These are phyloP conservation scores for Exophiala oligosperma DNA, from an alignment of 2,329 filamentous ascomycete genomes.

Conservation along the genomic window DNA sequence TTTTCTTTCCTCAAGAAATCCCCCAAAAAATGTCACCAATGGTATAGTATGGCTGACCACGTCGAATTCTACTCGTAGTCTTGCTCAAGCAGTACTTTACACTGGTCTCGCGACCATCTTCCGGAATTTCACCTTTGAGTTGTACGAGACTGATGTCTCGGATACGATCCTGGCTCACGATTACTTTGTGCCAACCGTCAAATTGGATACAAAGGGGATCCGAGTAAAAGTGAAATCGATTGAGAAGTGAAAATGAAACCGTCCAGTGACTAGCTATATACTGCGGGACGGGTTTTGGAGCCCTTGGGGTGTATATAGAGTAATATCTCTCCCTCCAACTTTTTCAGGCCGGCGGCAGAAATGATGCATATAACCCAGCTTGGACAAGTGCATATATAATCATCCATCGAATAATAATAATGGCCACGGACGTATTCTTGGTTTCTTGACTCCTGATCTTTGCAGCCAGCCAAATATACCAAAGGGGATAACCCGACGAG, in stretches of 20 bases:
- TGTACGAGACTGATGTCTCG: conserved; percentile 35
- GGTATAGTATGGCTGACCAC: background rate
- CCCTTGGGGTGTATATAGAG: background rate
- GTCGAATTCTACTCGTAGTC: conserved; percentile 22
- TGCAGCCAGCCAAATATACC: conserved; percentile 72
- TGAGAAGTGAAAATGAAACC: background rate
- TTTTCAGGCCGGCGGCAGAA: conserved; percentile 81
- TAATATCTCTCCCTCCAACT: background rate
- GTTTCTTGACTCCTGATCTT: conserved; percentile 1
- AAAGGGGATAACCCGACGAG: conserved; percentile 82
- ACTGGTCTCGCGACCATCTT: conserved; percentile 34
- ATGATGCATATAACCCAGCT: conserved; percentile 79
- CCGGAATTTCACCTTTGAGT: conserved; percentile 34
- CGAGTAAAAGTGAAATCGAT: conserved; percentile 22
- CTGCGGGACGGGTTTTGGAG: too few species aligned
- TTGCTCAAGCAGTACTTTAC: conserved; percentile 38
- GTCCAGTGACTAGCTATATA: too few species aligned
- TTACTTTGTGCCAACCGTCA: conserved; percentile 28
- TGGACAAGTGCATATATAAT: conserved; percentile 82
- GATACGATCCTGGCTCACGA: conserved; percentile 33
- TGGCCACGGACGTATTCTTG: conserved; percentile 9
- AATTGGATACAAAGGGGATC: conserved; percentile 29
- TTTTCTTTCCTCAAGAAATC: too few species aligned
- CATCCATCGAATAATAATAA: conserved; percentile 62
- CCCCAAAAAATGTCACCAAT: background rate